Percentiles rank a stretch among this genome's conserved stretches.
Evolutionary conservation across 805 yeast genomes (phyloP).

Genomic region (Sungouiozyma intestinalis): DNA sequence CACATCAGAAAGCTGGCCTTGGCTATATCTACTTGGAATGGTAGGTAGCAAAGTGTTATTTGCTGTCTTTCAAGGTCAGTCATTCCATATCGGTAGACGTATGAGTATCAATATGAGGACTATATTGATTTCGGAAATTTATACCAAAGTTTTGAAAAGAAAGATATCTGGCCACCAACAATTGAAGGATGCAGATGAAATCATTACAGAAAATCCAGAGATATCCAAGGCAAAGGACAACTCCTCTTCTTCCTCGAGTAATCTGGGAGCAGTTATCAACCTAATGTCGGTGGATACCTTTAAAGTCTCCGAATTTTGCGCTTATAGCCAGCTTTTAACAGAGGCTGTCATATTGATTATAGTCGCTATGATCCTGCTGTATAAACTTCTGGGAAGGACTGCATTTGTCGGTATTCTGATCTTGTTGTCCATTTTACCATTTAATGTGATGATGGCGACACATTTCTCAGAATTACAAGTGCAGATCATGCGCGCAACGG

Average conservation of each 20-base stretch:
- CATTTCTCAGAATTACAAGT: slow-evolving; percentile 54
- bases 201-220: slow-evolving; percentile 15
- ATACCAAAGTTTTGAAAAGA: slow-evolving; percentile 78
- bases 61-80: slow-evolving; percentile 55
- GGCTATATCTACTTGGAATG: slow-evolving; percentile 68
- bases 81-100: slow-evolving; percentile 77
- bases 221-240: slow-evolving; percentile 18
- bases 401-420: slow-evolving; percentile 66
- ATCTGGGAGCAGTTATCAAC: slow-evolving; percentile 79
- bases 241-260: slow-evolving; percentile 24
- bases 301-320: slow-evolving; percentile 81
- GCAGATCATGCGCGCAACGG: slow-evolving; percentile 66
- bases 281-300: slow-evolving; percentile 89
- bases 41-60: slow-evolving; percentile 47
- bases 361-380: slow-evolving; percentile 52
- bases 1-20: slow-evolving; percentile 55
- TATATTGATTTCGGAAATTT: slow-evolving; percentile 73
- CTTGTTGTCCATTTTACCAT: slow-evolving; percentile 53
- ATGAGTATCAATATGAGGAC: slow-evolving; percentile 79
- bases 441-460: slow-evolving; percentile 53
- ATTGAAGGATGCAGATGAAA: slow-evolving; percentile 3
- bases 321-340: slow-evolving; percentile 69
- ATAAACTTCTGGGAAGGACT: slow-evolving; percentile 65
- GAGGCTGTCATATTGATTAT: slow-evolving; percentile 53
- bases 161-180: slow-evolving; percentile 35